Percentiles rank a stretch among this genome's conserved stretches.
These are phyloP conservation scores for Pleurotus eryngii DNA, from an alignment of 768 basidiomycete genomes.

Conservation along the genomic window DNA sequence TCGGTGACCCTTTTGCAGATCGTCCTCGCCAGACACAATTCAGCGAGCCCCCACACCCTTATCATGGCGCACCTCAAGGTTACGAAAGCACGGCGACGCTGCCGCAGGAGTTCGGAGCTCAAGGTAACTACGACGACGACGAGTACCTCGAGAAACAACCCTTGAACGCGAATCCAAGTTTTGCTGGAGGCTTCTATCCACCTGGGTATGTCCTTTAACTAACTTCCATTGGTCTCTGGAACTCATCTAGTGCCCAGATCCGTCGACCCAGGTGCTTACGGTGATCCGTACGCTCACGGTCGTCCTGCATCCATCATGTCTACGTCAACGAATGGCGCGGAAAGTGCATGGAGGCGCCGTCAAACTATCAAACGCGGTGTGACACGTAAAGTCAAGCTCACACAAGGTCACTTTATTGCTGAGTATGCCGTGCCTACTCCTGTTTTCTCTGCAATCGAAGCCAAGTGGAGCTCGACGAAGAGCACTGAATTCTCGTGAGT, in stretches of 20 bases:
- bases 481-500: constrained; percentile 87
- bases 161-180: constrained; percentile 55
- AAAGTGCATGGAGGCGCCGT: constrained; percentile 67
- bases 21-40: constrained; percentile 60
- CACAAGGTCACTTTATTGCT: constrained; percentile 87
- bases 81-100: constrained; percentile 60
- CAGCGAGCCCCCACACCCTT: constrained; percentile 49
- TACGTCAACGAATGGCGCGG: constrained; percentile 51
- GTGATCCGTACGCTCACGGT: constrained; percentile 55
- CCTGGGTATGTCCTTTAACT: constrained; percentile 49
- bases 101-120: constrained; percentile 44
- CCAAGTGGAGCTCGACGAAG: constrained; percentile 64
- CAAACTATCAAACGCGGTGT: constrained; percentile 91
- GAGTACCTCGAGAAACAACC: constrained; percentile 78
- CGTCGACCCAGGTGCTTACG: constrained; percentile 57
- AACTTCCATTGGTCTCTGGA: no score
- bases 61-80: constrained; percentile 38
- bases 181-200: constrained; percentile 69
- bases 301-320: constrained; percentile 53
- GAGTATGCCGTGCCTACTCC: constrained; percentile 89
- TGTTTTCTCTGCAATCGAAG: constrained; percentile 77
- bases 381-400: constrained; percentile 92
- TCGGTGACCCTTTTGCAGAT: constrained; percentile 73
- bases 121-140: constrained; percentile 54
- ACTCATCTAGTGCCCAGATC: constrained; percentile 30